These are phyloP conservation scores for Globisporangium heterothallicum DNA, from an alignment of 352 stramenopile species.

Conservation along the genomic window DNA sequence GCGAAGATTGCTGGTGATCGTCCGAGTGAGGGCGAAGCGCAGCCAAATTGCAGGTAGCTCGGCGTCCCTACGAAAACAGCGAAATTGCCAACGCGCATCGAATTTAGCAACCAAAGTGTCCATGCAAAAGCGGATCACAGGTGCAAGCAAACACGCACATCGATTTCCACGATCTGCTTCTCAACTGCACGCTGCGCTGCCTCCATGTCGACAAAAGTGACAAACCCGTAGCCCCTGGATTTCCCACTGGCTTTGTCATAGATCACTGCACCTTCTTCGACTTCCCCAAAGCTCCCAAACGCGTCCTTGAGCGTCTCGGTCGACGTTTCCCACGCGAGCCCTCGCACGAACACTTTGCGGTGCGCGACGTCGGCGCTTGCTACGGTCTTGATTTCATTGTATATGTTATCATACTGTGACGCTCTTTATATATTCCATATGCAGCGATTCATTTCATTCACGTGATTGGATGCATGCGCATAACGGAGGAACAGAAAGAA, in stretches of 20 bases:
- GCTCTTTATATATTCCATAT: conserved; percentile 26
- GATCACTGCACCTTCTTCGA: conserved; percentile 59
- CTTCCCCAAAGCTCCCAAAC: conserved; percentile 48
- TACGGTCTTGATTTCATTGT: conserved; percentile 51
- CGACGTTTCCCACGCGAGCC: conserved; percentile 54
- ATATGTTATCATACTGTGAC: conserved; percentile 50
- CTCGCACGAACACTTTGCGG: conserved; percentile 68
- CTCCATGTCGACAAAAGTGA: conserved; percentile 69
- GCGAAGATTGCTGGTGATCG: conserved; percentile 25
- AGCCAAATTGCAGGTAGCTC: conserved; percentile 47
- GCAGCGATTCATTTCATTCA: conserved; percentile 1
- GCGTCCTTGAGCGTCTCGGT: conserved; percentile 37
- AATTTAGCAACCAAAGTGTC: not conserved
- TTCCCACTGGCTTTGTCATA: conserved; percentile 58
- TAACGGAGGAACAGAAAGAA: not conserved
- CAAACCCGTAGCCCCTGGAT: conserved; percentile 56
- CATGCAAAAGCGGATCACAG: too few species aligned
- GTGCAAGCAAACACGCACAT: conserved; percentile 36
- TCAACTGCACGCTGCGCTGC: conserved; percentile 39
- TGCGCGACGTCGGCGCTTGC: conserved; percentile 48
- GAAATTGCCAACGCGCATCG: not conserved
- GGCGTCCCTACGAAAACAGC: conserved; percentile 22
- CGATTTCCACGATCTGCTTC: conserved; percentile 45
- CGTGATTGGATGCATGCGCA: not conserved
- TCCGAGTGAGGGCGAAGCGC: conserved; percentile 33